These are phyloP conservation scores for Misopates orontium DNA, from an alignment of 257 asterid genomes.

Conservation along the genomic window DNA sequence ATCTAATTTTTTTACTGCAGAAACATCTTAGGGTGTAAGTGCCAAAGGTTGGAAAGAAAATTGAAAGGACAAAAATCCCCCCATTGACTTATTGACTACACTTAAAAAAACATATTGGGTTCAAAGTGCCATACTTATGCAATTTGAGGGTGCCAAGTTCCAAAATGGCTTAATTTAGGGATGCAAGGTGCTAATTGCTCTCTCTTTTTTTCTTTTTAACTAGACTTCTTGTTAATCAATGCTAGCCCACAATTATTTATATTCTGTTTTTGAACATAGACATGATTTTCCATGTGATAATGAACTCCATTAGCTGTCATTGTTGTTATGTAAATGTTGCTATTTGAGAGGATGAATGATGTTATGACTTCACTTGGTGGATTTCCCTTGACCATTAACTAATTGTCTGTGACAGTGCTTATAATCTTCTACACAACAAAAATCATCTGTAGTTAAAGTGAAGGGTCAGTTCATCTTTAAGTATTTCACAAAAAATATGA, in stretches of 20 bases:
- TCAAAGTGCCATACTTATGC: too few relatives aligned
- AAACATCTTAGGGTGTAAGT: too few relatives aligned
- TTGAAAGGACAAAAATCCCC: too few relatives aligned
- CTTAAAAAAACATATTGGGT: too few relatives aligned
- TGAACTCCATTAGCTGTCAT: conserved; percentile 11
- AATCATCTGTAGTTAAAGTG: conserved; percentile 10
- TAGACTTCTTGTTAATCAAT: conserved; percentile 14
- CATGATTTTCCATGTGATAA: conserved; percentile 16
- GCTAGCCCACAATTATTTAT: neutral
- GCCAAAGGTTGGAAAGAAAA: too few relatives aligned
- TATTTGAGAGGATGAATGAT: conserved; percentile 14
- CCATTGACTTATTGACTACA: too few relatives aligned
- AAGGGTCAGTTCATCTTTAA: neutral
- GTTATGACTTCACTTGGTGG: conserved; percentile 11
- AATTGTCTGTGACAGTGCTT: neutral
- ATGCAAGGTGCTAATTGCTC: too few relatives aligned
- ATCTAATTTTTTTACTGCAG: too few relatives aligned
- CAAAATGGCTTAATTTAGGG: too few relatives aligned
- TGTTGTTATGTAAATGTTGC: conserved; percentile 5
- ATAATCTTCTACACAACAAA: conserved; percentile 2
- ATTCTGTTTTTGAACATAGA: conserved; percentile 12
- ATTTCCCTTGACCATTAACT: too few relatives aligned
- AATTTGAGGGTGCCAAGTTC: too few relatives aligned
- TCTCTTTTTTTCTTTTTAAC: too few relatives aligned
- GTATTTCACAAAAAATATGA: conserved; percentile 7